These are phyloP conservation scores for Debaryomyces hansenii DNA, from an alignment of 805 yeast species.

Conservation along the genomic window DNA sequence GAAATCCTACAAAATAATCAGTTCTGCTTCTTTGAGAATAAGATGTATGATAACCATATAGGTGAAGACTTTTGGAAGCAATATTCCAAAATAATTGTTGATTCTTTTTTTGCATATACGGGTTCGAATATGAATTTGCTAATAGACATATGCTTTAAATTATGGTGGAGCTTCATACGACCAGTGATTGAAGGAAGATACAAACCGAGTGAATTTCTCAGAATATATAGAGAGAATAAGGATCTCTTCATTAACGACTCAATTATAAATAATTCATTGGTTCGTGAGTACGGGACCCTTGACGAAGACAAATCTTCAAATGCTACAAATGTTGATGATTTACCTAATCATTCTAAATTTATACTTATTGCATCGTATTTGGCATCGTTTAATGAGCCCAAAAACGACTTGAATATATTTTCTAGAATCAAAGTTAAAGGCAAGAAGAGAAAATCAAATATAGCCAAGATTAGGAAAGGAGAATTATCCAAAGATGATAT, in stretches of 20 bases:
- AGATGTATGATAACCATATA: constrained; percentile 12
- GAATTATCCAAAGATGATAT: constrained; percentile 41
- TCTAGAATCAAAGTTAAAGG: constrained; percentile 51
- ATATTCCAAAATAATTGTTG: constrained; percentile 45
- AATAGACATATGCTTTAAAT: constrained; percentile 24
- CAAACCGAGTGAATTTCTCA: constrained; percentile 29
- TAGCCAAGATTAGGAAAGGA: constrained; percentile 14
- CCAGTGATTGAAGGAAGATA: constrained; percentile 23
- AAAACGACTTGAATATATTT: constrained; percentile 67
- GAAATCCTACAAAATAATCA: constrained; percentile 35
- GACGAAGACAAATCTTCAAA: constrained; percentile 20
- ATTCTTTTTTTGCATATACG: constrained; percentile 44
- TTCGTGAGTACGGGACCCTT: constrained; percentile 24
- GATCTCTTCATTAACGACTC: constrained; percentile 29
- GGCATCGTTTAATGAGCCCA: constrained; percentile 74
- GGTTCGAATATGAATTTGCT: constrained; percentile 44
- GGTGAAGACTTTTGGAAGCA: constrained; percentile 38
- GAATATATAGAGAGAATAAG: constrained; percentile 31
- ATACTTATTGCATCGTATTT: constrained; percentile 79
- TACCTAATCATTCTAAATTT: constrained; percentile 64
- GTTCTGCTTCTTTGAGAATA: constrained; percentile 21
- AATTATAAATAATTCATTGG: constrained; percentile 29
- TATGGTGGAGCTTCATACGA: constrained; percentile 35
- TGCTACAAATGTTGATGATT: constrained; percentile 34
- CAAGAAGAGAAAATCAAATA: constrained; percentile 36